Evolutionary conservation across 1,284 basidiomycete species (phyloP).

Genomic region (Psilocybe mexicana): DNA sequence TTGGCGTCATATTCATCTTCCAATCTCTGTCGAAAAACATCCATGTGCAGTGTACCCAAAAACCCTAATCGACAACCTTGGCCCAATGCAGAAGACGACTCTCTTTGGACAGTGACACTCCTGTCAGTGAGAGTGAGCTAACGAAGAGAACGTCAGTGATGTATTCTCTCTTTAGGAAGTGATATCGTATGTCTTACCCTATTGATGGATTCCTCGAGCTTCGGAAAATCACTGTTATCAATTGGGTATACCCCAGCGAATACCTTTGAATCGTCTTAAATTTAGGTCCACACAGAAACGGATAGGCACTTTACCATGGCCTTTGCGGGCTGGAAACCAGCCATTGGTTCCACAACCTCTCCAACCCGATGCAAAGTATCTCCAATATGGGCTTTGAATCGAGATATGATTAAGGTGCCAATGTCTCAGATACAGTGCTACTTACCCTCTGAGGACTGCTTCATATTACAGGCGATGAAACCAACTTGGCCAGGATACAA

Average conservation of each 20-base stretch:
- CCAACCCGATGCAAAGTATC: slow-evolving; percentile 88
- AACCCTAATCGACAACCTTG: slow-evolving; percentile 97
- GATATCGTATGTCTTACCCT: slow-evolving; percentile 52
- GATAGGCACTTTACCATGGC: slow-evolving; percentile 70
- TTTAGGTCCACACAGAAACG: slow-evolving; percentile 1
- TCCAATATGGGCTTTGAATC: slow-evolving; percentile 76
- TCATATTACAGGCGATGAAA: slow-evolving; percentile 94
- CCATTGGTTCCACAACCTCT: slow-evolving; percentile 79
- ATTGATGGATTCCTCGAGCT: slow-evolving; percentile 95
- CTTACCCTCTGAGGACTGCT: slow-evolving; percentile 92
- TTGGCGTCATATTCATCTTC: slow-evolving; percentile 96
- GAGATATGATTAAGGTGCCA: neutral
- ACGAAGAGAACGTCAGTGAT: slow-evolving; percentile 14
- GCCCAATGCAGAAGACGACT: slow-evolving; percentile 92
- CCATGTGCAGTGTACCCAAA: slow-evolving; percentile 95
- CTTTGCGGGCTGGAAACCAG: slow-evolving; percentile 92
- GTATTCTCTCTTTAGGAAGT: neutral
- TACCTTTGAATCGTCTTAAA: slow-evolving; percentile 51
- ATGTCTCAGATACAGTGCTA: neutral
- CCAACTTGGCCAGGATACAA: slow-evolving; percentile 91
- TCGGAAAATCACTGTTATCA: slow-evolving; percentile 88
- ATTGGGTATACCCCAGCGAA: slow-evolving; percentile 96
- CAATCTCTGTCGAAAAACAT: slow-evolving; percentile 92
- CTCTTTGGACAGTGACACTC: slow-evolving; percentile 89
- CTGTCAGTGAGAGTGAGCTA: slow-evolving; percentile 87